phyloP scores from a whole-genome alignment of 202 grass and related monocot species.

The Zoysia matrella region DNA sequence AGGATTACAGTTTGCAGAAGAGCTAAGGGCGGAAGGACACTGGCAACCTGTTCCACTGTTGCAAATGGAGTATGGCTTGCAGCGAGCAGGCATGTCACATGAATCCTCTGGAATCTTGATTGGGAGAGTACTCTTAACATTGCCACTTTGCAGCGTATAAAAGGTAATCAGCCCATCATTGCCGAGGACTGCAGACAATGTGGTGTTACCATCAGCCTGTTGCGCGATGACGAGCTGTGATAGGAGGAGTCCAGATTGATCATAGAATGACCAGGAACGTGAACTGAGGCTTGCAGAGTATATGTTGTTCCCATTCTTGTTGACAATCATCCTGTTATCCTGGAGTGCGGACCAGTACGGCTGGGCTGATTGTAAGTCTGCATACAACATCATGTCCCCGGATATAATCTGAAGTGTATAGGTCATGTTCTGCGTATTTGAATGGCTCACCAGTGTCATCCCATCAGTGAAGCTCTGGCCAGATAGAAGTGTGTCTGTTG shows the following conservation, averaged over 20 bases:
- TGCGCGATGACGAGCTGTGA: slow-evolving; percentile 52
- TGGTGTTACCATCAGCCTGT: slow-evolving; percentile 49
- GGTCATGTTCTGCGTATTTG: slow-evolving; percentile 60
- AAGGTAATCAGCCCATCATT: slow-evolving; percentile 66
- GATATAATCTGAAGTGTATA: slow-evolving; percentile 75
- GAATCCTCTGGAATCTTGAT: slow-evolving; percentile 55
- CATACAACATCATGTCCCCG: slow-evolving; percentile 73
- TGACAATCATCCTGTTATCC: slow-evolving; percentile 56
- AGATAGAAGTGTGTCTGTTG: slow-evolving; percentile 86
- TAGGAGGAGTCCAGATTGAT: slow-evolving; percentile 51
- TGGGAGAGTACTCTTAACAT: slow-evolving; percentile 13
- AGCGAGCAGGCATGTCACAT: slow-evolving; percentile 60
- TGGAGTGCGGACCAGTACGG: slow-evolving; percentile 78
- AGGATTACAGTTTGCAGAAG: slow-evolving; percentile 60
- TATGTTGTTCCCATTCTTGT: slow-evolving; percentile 51
- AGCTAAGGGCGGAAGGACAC: slow-evolving; percentile 69
- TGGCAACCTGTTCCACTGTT: slow-evolving; percentile 63
- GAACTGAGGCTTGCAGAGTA: slow-evolving; percentile 67
- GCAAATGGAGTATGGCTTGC: slow-evolving; percentile 52
- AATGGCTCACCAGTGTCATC: slow-evolving; percentile 63
- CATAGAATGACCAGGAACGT: slow-evolving; percentile 20
- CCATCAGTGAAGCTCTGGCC: slow-evolving; percentile 73
- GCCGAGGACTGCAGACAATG: slow-evolving; percentile 55
- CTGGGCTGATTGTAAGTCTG: slow-evolving; percentile 59
- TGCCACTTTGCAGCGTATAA: slow-evolving; percentile 43